A percentile compares a stretch with the other conserved stretches of the same genome.
These are phyloP conservation scores for Salix purpurea DNA, from an alignment of 345 rosid species.

Conservation along the genomic window DNA sequence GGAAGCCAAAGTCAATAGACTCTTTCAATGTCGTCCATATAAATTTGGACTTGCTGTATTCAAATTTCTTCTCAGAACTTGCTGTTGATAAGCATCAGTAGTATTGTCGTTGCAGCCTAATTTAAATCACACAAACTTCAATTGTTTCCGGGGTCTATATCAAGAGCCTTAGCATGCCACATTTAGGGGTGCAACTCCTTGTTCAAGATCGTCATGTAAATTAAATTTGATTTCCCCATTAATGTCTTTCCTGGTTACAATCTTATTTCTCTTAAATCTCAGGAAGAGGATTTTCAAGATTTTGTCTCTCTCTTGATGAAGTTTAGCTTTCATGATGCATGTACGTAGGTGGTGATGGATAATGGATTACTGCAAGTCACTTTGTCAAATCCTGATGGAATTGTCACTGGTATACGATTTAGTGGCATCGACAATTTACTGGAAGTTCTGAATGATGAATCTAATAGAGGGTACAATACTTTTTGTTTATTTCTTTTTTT, in stretches of 20 bases:
- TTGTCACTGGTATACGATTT: constrained; percentile 62
- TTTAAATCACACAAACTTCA: too few relatives aligned
- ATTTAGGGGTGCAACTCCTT: constrained; percentile 15
- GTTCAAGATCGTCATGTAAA: constrained; percentile 26
- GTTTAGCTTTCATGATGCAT: not conserved
- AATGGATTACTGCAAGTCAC: constrained; percentile 72
- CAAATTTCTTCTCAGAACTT: not conserved
- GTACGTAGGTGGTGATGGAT: constrained; percentile 68
- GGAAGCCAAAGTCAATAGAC: constrained; percentile 13
- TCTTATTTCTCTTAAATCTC: not conserved
- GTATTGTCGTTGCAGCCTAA: not conserved
- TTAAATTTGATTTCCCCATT: not conserved
- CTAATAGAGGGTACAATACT: constrained; percentile 65
- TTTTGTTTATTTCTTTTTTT: not conserved
- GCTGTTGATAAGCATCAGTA: too few relatives aligned
- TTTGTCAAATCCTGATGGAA: constrained; percentile 71
- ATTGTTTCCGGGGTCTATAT: too few relatives aligned
- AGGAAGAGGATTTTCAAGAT: not conserved
- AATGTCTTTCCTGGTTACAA: not conserved
- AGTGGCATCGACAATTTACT: constrained; percentile 77
- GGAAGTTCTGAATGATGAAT: constrained; percentile 72
- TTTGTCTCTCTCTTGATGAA: not conserved
- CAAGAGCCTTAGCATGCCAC: constrained; percentile 8
- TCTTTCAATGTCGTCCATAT: not conserved
- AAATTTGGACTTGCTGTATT: not conserved